A percentile compares a stretch with the other conserved stretches of the same genome.
Evolutionary conservation across 768 basidiomycete genomes (phyloP).

Genomic region (Collybiopsis confluens): DNA sequence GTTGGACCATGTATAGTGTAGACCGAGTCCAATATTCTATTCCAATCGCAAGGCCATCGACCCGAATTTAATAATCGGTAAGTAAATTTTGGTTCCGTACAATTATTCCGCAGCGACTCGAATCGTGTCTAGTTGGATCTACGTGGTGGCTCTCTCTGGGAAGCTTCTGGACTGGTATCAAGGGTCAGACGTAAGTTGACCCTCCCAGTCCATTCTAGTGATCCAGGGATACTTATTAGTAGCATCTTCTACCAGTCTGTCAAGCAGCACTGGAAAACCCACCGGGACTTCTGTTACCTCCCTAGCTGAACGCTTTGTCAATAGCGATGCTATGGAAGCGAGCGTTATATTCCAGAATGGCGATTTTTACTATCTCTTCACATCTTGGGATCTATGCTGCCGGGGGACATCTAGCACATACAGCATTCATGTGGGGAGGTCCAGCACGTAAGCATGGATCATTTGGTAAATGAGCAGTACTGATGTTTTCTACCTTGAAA

Average conservation of each 20-base stretch:
- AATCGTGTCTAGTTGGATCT: background rate
- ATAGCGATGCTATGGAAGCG: conserved; percentile 46
- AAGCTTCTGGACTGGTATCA: conserved; percentile 56
- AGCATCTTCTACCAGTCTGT: conserved; percentile 22
- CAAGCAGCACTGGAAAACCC: conserved; percentile 38
- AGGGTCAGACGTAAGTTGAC: conserved; percentile 28
- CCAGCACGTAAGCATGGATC: conserved; percentile 29
- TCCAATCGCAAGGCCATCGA: conserved; percentile 39
- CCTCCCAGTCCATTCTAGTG: background rate
- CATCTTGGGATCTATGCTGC: conserved; percentile 54
- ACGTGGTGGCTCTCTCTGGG: conserved; percentile 49
- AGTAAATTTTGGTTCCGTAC: background rate
- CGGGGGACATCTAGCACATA: conserved; percentile 49
- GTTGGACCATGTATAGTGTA: background rate
- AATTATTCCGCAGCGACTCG: no score
- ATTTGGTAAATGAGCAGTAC: background rate
- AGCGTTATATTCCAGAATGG: conserved; percentile 40
- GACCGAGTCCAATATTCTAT: background rate
- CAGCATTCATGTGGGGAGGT: conserved; percentile 55
- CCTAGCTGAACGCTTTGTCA: conserved; percentile 28
- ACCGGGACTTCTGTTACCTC: conserved; percentile 33
- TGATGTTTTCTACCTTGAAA: conserved; percentile 23
- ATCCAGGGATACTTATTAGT: background rate
- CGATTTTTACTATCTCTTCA: conserved; percentile 51
- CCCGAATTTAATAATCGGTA: conserved; percentile 28